Percentiles rank a stretch among this genome's conserved stretches.
These are phyloP conservation scores for Magnolia sinica DNA, from an alignment of 164 flowering plant species.

Conservation along the genomic window DNA sequence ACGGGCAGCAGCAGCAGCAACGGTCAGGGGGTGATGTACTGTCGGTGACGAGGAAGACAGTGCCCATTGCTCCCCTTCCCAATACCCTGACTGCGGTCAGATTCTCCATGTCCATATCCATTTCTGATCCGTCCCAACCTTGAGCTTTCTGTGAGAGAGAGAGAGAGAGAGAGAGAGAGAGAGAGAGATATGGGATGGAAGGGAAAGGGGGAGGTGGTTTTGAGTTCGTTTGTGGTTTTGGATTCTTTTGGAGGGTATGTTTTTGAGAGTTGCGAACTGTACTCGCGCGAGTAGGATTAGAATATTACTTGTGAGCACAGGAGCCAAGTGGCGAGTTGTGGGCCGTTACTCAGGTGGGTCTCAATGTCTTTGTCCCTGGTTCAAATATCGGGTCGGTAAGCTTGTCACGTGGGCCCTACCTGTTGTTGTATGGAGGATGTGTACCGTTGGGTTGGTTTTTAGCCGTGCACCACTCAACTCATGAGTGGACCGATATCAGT, in stretches of 20 bases:
- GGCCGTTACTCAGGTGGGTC: too few relatives aligned
- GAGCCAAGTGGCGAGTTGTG: too few relatives aligned
- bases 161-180: conserved; percentile 9
- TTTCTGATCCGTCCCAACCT: conserved; percentile 13
- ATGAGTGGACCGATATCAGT: too few relatives aligned
- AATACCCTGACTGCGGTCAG: conserved; percentile 55
- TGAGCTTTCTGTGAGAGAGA: not conserved
- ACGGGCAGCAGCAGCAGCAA: conserved; percentile 24
- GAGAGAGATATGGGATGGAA: not conserved
- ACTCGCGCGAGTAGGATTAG: not conserved
- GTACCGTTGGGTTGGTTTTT: too few relatives aligned
- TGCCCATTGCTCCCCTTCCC: conserved; percentile 93
- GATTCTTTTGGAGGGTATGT: not conserved
- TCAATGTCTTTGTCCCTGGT: too few relatives aligned
- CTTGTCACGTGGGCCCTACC: too few relatives aligned
- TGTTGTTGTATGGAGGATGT: too few relatives aligned
- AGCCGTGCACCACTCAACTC: too few relatives aligned
- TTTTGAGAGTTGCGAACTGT: too few relatives aligned
- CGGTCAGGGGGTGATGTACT: not conserved
- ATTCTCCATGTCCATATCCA: conserved; percentile 41
- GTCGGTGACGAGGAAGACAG: conserved; percentile 73
- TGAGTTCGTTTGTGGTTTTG: not conserved
- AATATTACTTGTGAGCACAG: too few relatives aligned
- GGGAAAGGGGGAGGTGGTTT: not conserved
- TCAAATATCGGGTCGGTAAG: too few relatives aligned